Evolutionary conservation across 805 yeast species (phyloP).

Genomic region (Lachancea sp.): DNA sequence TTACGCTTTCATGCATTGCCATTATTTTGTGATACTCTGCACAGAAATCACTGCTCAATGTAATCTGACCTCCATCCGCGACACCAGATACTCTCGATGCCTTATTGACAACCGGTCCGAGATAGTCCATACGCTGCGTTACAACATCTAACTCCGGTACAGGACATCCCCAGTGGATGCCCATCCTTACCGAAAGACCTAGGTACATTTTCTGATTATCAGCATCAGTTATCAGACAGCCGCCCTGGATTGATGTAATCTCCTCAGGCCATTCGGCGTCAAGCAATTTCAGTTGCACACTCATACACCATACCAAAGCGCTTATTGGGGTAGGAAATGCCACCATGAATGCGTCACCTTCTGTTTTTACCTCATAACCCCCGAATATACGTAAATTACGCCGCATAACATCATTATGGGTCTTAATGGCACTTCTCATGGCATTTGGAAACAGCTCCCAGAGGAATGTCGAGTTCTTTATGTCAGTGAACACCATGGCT

Average conservation of each 20-base stretch:
- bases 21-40: constrained; percentile 59
- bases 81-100: constrained; percentile 89
- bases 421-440: constrained; percentile 94
- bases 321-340: constrained; percentile 89
- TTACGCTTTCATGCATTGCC: constrained; percentile 33
- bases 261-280: constrained; percentile 95
- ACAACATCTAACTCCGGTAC: constrained; percentile 93
- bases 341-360: constrained; percentile 99
- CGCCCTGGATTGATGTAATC: constrained; percentile 75
- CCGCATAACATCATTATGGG: constrained; percentile 91
- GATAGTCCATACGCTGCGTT: constrained; percentile 95
- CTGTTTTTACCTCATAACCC: constrained; percentile 97
- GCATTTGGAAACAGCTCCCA: constrained; percentile 94
- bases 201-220: constrained; percentile 57
- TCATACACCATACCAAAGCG: constrained; percentile 90
- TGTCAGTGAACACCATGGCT: constrained; percentile 96
- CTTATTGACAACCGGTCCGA: constrained; percentile 97
- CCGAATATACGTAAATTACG: constrained; percentile 87
- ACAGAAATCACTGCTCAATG: constrained; percentile 76
- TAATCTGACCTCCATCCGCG: constrained; percentile 98
- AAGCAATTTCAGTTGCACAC: constrained; percentile 77
- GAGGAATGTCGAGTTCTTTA: constrained; percentile 82
- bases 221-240: constrained; percentile 68
- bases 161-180: constrained; percentile 96
- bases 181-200: constrained; percentile 96